Percentiles rank a stretch among this genome's conserved stretches.
phyloP scores from a whole-genome alignment of 768 basidiomycete species.

The Lentinula lateritia region DNA sequence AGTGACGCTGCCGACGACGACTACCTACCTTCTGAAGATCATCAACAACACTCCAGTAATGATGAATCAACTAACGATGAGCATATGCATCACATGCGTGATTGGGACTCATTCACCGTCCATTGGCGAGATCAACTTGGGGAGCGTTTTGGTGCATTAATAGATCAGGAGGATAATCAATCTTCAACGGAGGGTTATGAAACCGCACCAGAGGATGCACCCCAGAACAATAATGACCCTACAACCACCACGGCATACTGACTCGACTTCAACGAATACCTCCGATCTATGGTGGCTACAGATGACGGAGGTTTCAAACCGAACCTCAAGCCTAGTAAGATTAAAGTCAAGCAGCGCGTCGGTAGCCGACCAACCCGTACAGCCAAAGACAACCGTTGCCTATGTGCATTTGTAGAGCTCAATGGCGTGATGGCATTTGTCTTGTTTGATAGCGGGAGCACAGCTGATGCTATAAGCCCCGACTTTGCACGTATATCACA shows the following conservation, averaged over 20 bases:
- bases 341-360: too few relatives aligned
- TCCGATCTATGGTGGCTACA: background rate
- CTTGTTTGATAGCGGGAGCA: too few relatives aligned
- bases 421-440: too few relatives aligned
- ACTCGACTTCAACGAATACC: background rate
- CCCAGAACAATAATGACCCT: background rate
- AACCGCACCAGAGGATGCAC: background rate
- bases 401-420: too few relatives aligned
- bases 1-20: conserved; percentile 1
- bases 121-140: background rate
- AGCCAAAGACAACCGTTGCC: too few relatives aligned
- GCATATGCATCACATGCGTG: background rate
- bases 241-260: background rate
- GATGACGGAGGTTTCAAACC: background rate
- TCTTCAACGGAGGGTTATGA: too few relatives aligned
- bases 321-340: too few relatives aligned
- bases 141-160: background rate
- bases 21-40: background rate
- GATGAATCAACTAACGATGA: background rate
- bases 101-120: background rate
- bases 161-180: background rate
- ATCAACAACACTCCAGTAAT: too few relatives aligned
- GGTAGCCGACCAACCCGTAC: too few relatives aligned
- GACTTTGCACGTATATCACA: too few relatives aligned
- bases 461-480: too few relatives aligned